Evolutionary conservation across 2,329 filamentous ascomycete genomes (phyloP).

Genomic region (Pestalotiopsis sp.): DNA sequence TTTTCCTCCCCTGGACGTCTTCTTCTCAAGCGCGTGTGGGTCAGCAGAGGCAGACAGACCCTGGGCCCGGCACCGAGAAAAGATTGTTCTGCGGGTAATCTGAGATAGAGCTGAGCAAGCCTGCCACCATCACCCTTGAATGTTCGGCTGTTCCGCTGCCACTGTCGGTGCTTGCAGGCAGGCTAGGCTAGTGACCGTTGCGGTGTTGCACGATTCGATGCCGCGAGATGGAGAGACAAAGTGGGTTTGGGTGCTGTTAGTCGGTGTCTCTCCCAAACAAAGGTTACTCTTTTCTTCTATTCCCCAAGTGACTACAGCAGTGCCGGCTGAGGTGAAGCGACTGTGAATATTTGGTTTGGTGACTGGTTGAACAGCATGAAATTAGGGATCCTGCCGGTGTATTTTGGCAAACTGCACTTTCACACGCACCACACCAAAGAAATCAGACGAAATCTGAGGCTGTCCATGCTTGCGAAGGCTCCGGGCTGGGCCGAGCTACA

Average conservation of each 20-base stretch:
- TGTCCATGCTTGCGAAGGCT: slow-evolving; percentile 7
- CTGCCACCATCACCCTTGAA: background rate
- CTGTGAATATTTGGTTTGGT: background rate
- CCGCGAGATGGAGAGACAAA: background rate
- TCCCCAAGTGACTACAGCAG: background rate
- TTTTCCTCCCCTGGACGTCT: background rate
- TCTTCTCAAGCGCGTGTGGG: slow-evolving; percentile 6
- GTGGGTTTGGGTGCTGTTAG: background rate
- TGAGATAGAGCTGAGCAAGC: background rate
- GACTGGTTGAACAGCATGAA: background rate
- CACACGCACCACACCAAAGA: background rate
- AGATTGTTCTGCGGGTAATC: background rate
- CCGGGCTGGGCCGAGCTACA: background rate
- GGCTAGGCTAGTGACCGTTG: slow-evolving; percentile 4
- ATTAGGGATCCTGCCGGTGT: background rate
- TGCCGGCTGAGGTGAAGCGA: background rate
- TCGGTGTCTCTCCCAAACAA: background rate
- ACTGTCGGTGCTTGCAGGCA: background rate
- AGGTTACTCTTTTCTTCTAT: background rate
- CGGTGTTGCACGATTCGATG: background rate
- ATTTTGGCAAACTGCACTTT: background rate
- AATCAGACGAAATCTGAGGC: slow-evolving; percentile 5
- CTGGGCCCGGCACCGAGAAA: background rate
- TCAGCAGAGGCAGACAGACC: background rate
- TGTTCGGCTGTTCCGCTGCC: background rate